phyloP scores from a whole-genome alignment of 1,284 basidiomycete species.

The Moniliella sp. region DNA sequence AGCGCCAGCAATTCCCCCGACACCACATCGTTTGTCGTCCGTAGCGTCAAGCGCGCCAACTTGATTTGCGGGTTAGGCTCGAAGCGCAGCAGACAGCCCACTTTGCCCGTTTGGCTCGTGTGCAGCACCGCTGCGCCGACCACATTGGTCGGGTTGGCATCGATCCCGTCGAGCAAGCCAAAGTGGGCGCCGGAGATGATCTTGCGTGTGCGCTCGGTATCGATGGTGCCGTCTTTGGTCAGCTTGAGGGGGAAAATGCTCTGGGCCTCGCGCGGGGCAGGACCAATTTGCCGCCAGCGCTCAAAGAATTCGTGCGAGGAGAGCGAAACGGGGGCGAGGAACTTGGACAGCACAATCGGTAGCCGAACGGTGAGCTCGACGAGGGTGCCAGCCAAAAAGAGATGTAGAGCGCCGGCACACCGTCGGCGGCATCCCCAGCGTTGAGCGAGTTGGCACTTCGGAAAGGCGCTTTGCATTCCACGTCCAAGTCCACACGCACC shows the following conservation, averaged over 20 bases:
- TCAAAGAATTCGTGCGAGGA: conserved; percentile 74
- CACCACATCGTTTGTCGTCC: conserved; percentile 82
- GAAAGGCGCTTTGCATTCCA: conserved; percentile 81
- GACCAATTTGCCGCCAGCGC: conserved; percentile 89
- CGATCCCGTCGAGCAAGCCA: conserved; percentile 47
- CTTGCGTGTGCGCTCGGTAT: conserved; percentile 50
- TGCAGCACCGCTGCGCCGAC: conserved; percentile 82
- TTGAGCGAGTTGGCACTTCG: too few relatives aligned
- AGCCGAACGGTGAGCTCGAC: conserved; percentile 64
- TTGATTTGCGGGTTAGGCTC: conserved; percentile 55
- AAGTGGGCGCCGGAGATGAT: conserved; percentile 57
- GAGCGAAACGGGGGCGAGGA: conserved; percentile 74
- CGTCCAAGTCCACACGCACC: conserved; percentile 70
- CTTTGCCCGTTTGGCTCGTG: conserved; percentile 64
- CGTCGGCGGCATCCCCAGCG: too few relatives aligned
- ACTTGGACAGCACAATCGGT: conserved; percentile 70
- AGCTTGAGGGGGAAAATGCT: conserved; percentile 59
- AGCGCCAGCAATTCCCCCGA: conserved; percentile 50
- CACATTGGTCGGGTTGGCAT: conserved; percentile 49
- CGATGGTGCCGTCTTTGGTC: conserved; percentile 45
- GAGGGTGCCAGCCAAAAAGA: conserved; percentile 74
- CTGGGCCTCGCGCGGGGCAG: conserved; percentile 74
- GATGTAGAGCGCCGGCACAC: conserved; percentile 59
- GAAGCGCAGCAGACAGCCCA: conserved; percentile 72
- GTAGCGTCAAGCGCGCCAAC: conserved; percentile 76